A percentile compares a stretch with the other conserved stretches of the same genome.
Evolutionary conservation across 345 rosid genomes (phyloP).

Genomic region (Citrus mangshanensis): DNA sequence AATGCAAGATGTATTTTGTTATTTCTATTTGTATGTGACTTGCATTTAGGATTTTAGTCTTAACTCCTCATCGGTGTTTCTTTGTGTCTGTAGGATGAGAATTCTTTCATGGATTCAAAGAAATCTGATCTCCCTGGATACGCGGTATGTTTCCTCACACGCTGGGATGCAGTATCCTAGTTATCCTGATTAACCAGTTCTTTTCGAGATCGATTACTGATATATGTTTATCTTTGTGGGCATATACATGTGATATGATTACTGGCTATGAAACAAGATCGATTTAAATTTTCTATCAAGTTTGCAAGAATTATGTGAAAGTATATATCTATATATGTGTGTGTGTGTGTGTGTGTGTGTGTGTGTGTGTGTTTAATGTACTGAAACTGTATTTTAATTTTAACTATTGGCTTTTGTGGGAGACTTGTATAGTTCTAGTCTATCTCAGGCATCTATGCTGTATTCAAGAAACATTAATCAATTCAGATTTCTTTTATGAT

Average conservation of each 20-base stretch:
- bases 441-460: not conserved
- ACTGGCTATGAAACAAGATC: not conserved
- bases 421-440: not conserved
- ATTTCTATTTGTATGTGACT: not conserved
- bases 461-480: not conserved
- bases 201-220: not conserved
- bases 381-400: not conserved
- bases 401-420: not conserved
- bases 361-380: too few relatives aligned
- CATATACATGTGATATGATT: not conserved
- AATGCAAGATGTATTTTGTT: not conserved
- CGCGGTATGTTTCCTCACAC: slow-evolving; percentile 39
- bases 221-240: not conserved
- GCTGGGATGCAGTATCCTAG: slow-evolving; percentile 4
- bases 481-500: not conserved
- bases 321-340: too few relatives aligned
- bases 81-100: slow-evolving; percentile 28
- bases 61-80: not conserved
- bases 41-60: not conserved
- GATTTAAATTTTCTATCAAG: not conserved
- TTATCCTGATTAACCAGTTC: not conserved
- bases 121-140: slow-evolving; percentile 50
- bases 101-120: slow-evolving; percentile 32
- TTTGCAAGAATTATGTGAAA: not conserved
- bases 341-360: too few relatives aligned